phyloP scores from a whole-genome alignment of 805 yeast species.

The Sungouiozyma ichnusensis region DNA sequence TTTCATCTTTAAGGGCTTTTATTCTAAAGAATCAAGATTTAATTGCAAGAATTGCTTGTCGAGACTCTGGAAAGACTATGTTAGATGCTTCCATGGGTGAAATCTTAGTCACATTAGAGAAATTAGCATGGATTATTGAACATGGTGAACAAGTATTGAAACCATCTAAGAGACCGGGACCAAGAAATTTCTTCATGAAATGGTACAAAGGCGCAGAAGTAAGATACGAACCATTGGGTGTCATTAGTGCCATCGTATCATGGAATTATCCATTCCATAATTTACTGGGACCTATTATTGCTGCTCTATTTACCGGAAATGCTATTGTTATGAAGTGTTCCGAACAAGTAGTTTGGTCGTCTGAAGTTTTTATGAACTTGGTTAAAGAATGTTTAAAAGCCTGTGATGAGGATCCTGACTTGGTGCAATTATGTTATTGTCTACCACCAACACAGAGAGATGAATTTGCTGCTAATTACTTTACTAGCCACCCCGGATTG shows the following conservation, averaged over 20 bases:
- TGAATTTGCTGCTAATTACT: slow-evolving; percentile 53
- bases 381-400: slow-evolving; percentile 61
- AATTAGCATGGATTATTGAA: slow-evolving; percentile 77
- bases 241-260: slow-evolving; percentile 80
- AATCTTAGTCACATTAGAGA: slow-evolving; percentile 88
- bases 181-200: slow-evolving; percentile 67
- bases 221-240: slow-evolving; percentile 81
- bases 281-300: slow-evolving; percentile 82
- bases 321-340: slow-evolving; percentile 88
- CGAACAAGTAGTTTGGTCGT: slow-evolving; percentile 93
- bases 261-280: slow-evolving; percentile 99
- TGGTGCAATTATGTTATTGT: slow-evolving; percentile 82
- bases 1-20: slow-evolving; percentile 60
- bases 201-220: slow-evolving; percentile 89
- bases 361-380: slow-evolving; percentile 63
- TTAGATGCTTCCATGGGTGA: slow-evolving; percentile 95
- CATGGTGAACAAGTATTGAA: slow-evolving; percentile 68
- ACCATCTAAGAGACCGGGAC: slow-evolving; percentile 74
- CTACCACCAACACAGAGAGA: slow-evolving; percentile 47
- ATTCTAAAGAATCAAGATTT: slow-evolving; percentile 74
- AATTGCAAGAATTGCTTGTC: slow-evolving; percentile 84
- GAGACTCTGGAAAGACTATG: slow-evolving; percentile 95
- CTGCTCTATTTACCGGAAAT: slow-evolving; percentile 84
- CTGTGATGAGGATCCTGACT: slow-evolving; percentile 67
- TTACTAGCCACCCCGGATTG: slow-evolving; percentile 73